Evolutionary conservation across 2,329 filamentous ascomycete species (phyloP).

Genomic region (Colletotrichum euphorbiae): DNA sequence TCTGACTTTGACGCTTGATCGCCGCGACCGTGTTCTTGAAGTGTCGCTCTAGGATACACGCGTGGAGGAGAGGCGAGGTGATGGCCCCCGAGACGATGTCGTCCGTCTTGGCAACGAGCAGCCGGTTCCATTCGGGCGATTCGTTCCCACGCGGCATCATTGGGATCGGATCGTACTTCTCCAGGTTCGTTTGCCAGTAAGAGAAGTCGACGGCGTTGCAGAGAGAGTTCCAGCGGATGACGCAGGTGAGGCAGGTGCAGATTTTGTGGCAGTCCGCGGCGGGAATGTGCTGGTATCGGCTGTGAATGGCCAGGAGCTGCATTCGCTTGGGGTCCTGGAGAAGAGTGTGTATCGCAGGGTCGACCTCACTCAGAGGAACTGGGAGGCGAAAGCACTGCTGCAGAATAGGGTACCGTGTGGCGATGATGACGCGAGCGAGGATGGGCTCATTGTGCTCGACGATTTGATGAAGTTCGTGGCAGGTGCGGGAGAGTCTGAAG

Average conservation of each 20-base stretch:
- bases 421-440: conserved; percentile 58
- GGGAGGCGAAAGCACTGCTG: conserved; percentile 64
- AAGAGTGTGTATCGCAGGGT: conserved; percentile 50
- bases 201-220: conserved; percentile 66
- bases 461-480: conserved; percentile 55
- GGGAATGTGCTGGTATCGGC: conserved; percentile 64
- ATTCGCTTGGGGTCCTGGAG: conserved; percentile 57
- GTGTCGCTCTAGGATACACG: conserved; percentile 50
- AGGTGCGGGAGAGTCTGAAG: conserved; percentile 57
- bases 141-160: conserved; percentile 60
- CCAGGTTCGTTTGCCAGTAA: conserved; percentile 65
- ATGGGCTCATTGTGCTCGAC: conserved; percentile 56
- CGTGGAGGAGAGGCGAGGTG: conserved; percentile 61
- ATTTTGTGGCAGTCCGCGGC: conserved; percentile 57
- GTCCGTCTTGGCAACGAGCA: conserved; percentile 57
- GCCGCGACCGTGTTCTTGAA: conserved; percentile 47
- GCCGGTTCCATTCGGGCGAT: conserved; percentile 61
- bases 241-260: conserved; percentile 69
- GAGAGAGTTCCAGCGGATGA: conserved; percentile 68
- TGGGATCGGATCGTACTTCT: conserved; percentile 63
- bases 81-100: conserved; percentile 59
- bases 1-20: conserved; percentile 55
- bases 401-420: conserved; percentile 61
- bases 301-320: conserved; percentile 57
- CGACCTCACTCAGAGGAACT: conserved; percentile 54